A percentile compares a stretch with the other conserved stretches of the same genome.
These are phyloP conservation scores for Effrenium voratum DNA, from an alignment of 73 alveolate species.

Conservation along the genomic window DNA sequence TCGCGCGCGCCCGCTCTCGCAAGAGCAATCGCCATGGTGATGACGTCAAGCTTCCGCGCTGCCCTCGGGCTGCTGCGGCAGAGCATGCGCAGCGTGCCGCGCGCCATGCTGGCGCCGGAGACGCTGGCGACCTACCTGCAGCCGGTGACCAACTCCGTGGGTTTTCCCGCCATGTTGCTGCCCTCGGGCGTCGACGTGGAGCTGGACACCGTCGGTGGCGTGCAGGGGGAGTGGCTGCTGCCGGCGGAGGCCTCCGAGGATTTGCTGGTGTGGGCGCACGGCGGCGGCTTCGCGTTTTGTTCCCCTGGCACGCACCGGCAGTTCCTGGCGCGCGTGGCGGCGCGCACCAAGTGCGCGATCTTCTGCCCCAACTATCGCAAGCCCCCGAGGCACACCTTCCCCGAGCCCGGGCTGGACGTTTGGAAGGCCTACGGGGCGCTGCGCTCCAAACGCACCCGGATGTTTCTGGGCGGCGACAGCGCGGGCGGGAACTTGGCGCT, in stretches of 20 bases:
- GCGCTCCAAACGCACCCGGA: not conserved
- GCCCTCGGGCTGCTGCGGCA: constrained; percentile 64
- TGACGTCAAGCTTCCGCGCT: constrained; percentile 27
- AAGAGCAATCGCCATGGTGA: constrained; percentile 2
- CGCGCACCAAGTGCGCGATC: constrained; percentile 50
- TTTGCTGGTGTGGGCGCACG: constrained; percentile 82
- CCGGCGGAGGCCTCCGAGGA: not conserved
- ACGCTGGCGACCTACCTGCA: no score
- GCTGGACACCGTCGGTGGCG: constrained; percentile 81
- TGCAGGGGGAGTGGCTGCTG: constrained; percentile 90
- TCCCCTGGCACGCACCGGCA: constrained; percentile 92
- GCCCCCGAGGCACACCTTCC: constrained; percentile 62
- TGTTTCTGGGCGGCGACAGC: no score
- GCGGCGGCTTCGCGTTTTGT: constrained; percentile 93
- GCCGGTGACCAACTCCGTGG: constrained; percentile 69
- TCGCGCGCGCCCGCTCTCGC: no score
- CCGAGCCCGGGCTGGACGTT: constrained; percentile 53
- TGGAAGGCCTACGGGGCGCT: constrained; percentile 68
- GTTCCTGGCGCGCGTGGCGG: constrained; percentile 63
- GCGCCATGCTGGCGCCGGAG: not conserved
- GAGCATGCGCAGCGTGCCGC: constrained; percentile 21
- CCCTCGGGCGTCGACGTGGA: constrained; percentile 66
- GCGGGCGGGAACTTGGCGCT: constrained; percentile 93
- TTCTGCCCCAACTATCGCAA: constrained; percentile 85
- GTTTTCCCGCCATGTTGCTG: constrained; percentile 24